These are phyloP conservation scores for Trichosporon ovoides DNA, from an alignment of 1,284 basidiomycete species.

Conservation along the genomic window DNA sequence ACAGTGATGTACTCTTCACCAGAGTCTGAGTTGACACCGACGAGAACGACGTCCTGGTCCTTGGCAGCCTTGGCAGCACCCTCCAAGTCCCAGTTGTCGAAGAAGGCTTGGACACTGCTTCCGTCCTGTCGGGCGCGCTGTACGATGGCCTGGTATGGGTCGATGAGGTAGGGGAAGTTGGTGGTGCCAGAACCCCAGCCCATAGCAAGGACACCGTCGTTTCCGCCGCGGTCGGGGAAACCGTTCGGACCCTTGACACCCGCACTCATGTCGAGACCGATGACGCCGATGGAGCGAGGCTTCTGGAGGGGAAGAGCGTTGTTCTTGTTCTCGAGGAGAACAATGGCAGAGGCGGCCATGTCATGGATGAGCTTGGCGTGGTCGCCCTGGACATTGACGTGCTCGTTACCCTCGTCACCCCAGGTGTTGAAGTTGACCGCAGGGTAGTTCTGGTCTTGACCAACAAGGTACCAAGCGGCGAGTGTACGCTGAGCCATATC, in stretches of 20 bases:
- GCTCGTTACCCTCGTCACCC: slow-evolving; percentile 49
- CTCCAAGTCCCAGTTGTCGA: slow-evolving; percentile 61
- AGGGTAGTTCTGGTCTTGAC: slow-evolving; percentile 30
- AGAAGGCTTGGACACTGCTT: slow-evolving; percentile 52
- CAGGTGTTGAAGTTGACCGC: slow-evolving; percentile 20
- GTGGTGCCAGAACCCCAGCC: slow-evolving; percentile 72
- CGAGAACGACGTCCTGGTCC: slow-evolving; percentile 60
- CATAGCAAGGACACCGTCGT: slow-evolving; percentile 63
- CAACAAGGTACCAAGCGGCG: slow-evolving; percentile 31
- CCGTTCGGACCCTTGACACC: slow-evolving; percentile 65
- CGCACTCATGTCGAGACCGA: slow-evolving; percentile 68
- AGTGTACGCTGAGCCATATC: slow-evolving; percentile 36
- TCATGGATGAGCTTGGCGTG: slow-evolving; percentile 53
- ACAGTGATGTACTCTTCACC: slow-evolving; percentile 72
- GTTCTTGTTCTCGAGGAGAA: slow-evolving; percentile 66
- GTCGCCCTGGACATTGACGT: slow-evolving; percentile 67
- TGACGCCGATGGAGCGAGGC: slow-evolving; percentile 56
- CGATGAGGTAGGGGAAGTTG: slow-evolving; percentile 53
- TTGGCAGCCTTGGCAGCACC: slow-evolving; percentile 54
- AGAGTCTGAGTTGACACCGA: slow-evolving; percentile 63
- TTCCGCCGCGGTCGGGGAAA: slow-evolving; percentile 57
- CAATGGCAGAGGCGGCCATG: slow-evolving; percentile 50
- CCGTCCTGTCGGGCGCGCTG: slow-evolving; percentile 54
- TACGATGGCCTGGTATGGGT: slow-evolving; percentile 66
- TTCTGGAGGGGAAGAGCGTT: slow-evolving; percentile 56